phyloP scores from a whole-genome alignment of 352 stramenopile genomes.

The Phytophthora rubi region DNA sequence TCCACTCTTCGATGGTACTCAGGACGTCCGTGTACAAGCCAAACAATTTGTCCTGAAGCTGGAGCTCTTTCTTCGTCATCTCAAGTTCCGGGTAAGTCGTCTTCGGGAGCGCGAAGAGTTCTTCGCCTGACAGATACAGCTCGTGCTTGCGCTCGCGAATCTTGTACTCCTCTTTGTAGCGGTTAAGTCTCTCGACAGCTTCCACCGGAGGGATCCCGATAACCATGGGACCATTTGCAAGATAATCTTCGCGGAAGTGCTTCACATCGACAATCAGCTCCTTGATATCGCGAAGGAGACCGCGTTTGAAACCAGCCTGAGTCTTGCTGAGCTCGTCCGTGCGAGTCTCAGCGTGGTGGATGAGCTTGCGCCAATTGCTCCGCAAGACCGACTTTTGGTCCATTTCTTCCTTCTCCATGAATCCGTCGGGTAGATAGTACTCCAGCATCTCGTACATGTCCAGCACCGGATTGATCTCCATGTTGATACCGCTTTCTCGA shows the following conservation, averaged over 20 bases:
- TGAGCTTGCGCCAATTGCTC: slow-evolving; percentile 97
- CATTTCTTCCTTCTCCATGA: slow-evolving; percentile 99
- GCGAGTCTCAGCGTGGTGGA: slow-evolving; percentile 93
- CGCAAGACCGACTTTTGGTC: slow-evolving; percentile 98
- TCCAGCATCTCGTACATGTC: slow-evolving; percentile 99
- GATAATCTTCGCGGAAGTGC: slow-evolving; percentile 96
- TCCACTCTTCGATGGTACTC: slow-evolving; percentile 97
- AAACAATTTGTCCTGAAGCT: slow-evolving; percentile 95
- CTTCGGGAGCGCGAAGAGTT: slow-evolving; percentile 96
- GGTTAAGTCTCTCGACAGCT: slow-evolving; percentile 96
- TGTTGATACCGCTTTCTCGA: slow-evolving; percentile 97
- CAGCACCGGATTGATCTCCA: slow-evolving; percentile 98
- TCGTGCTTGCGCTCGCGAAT: slow-evolving; percentile 98
- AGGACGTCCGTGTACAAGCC: slow-evolving; percentile 98
- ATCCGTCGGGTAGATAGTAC: slow-evolving; percentile 93
- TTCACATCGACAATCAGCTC: slow-evolving; percentile 97
- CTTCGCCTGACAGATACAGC: slow-evolving; percentile 96
- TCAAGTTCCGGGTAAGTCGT: slow-evolving; percentile 97
- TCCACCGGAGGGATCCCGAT: slow-evolving; percentile 96
- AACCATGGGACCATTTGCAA: slow-evolving; percentile 97
- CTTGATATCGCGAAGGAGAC: slow-evolving; percentile 96
- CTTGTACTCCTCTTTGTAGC: slow-evolving; percentile 98
- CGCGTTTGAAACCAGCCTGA: slow-evolving; percentile 96
- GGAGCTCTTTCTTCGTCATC: slow-evolving; percentile 97
- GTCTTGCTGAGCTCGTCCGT: slow-evolving; percentile 96